Base-by-base conservation (phyloP, 257 asterid species). In the Fraxinus excelsior region DNA sequence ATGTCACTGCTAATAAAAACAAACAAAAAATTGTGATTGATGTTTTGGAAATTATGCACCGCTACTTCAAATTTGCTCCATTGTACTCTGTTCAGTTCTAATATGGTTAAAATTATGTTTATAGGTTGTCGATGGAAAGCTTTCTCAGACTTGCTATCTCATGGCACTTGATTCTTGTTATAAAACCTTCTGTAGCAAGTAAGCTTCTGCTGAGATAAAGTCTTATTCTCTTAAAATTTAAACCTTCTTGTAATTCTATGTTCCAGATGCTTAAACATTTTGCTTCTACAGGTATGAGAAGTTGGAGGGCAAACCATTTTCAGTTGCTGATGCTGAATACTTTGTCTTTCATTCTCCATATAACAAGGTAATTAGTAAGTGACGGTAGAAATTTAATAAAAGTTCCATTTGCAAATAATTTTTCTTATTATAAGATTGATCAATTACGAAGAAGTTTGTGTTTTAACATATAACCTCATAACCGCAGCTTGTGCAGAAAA, bases 121-220 rank as follows among this genome's bases (percentile, higher is more conserved):
- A 78, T 78, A 93, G 99, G 98, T 96, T 81, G 99, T 96, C 66
- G 99, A 96, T 81, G 99, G 99, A 73, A 96, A 96, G 87, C 98
- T 96, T 84, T 93, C 99, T 71, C 99, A 96, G 76, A 96, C 98
- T 51, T 96, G 99, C 82, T 96, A 93, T 86, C 97, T 96, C 82
- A 90, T 91, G 98, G 98, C 98, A 26, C 92, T 96, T 34, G 99
- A 96, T 91, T 84, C 96, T 65, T 96, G 99, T 87, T 96, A 96
- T 92, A 87, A 88, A 80, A 85, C 76, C 85, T 86, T 96, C n/a
- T 87, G 95, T 67, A 74, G 84, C 74, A 96, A 93, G 99, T 95
- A 88, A 84, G 86, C 67, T 76, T 29, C 75, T 32, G 49, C 32
- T 1, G 38, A 10, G 60, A 34, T 72, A 28, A 23, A 29, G 5